Percentiles rank a stretch among this genome's conserved stretches.
These are phyloP conservation scores for Aspergillus arachidicola DNA, from an alignment of 2,329 filamentous ascomycete genomes.

Conservation along the genomic window DNA sequence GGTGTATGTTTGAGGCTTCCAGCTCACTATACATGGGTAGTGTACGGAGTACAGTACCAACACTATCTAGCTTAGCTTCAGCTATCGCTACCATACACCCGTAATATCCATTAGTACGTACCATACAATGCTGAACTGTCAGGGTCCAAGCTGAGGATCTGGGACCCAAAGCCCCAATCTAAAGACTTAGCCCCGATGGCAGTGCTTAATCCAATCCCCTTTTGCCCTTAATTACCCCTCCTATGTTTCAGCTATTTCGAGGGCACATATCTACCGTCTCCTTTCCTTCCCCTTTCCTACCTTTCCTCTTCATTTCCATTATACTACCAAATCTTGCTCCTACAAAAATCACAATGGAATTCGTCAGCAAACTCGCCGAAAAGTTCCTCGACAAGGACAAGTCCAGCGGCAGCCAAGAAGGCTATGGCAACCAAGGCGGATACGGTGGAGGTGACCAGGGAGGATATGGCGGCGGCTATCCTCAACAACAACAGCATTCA, in stretches of 20 bases:
- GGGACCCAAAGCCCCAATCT: background rate
- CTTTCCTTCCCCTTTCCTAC: background rate
- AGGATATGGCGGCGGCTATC: slow-evolving; percentile 9
- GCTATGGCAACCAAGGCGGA: slow-evolving; percentile 1
- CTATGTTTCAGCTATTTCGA: background rate
- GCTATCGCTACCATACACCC: background rate
- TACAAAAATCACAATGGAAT: slow-evolving; percentile 23
- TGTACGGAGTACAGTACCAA: background rate
- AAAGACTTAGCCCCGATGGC: background rate
- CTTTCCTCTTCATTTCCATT: background rate
- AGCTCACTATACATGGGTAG: background rate
- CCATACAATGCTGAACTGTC: background rate
- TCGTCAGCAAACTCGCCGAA: slow-evolving; percentile 33
- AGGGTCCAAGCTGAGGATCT: background rate
- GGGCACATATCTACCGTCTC: background rate
- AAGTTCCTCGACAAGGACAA: slow-evolving; percentile 25
- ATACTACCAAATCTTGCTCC: background rate
- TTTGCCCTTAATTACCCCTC: slow-evolving; percentile 1
- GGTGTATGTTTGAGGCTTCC: too few relatives aligned
- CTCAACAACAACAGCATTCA: background rate
- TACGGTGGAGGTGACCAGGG: slow-evolving; percentile 13
- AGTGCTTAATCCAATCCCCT: background rate
- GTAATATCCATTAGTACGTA: background rate
- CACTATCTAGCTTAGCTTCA: too few relatives aligned
- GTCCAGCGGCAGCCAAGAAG: slow-evolving; percentile 3